phyloP scores from a whole-genome alignment of 139 green algal species.

The Chlorella sp. region DNA sequence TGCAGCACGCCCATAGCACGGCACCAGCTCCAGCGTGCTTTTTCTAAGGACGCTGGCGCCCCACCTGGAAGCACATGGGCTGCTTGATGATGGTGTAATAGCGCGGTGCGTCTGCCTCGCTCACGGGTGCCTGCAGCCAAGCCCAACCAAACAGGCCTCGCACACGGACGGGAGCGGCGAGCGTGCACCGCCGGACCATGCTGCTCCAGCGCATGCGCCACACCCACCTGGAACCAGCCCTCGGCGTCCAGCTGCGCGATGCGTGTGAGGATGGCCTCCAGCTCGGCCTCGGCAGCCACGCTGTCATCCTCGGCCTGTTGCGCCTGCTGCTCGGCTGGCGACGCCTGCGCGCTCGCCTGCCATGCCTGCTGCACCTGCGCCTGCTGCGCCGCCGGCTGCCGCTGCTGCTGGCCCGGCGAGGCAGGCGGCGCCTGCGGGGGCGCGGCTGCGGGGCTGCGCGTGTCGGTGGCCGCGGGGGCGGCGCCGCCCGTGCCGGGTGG shows the following conservation, averaged over 20 bases:
- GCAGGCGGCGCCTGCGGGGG: too few species aligned
- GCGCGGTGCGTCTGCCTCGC: constrained; percentile 49
- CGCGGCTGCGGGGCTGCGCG: too few species aligned
- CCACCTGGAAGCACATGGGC: constrained; percentile 71
- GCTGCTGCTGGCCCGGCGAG: not conserved
- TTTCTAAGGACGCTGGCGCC: too few species aligned
- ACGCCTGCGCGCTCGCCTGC: not conserved
- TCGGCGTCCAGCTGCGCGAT: constrained; percentile 39
- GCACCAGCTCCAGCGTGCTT: too few species aligned
- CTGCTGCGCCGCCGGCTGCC: not conserved
- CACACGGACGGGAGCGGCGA: too few species aligned
- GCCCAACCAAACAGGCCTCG: too few species aligned
- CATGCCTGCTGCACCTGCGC: not conserved
- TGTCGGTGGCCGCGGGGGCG: not conserved
- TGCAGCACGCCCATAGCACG: too few species aligned
- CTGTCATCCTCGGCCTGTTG: not conserved
- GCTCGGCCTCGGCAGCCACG: constrained; percentile 1
- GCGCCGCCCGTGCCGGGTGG: not conserved
- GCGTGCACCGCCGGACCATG: too few species aligned
- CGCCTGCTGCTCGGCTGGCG: not conserved
- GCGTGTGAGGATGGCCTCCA: constrained; percentile 36
- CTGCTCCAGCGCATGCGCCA: too few species aligned
- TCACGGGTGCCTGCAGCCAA: constrained; percentile 62
- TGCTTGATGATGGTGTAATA: constrained; percentile 59
- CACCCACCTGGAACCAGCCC: constrained; percentile 63